Evolutionary conservation across 352 stramenopile species (phyloP).

Genomic region (Pythium folliculosum): DNA sequence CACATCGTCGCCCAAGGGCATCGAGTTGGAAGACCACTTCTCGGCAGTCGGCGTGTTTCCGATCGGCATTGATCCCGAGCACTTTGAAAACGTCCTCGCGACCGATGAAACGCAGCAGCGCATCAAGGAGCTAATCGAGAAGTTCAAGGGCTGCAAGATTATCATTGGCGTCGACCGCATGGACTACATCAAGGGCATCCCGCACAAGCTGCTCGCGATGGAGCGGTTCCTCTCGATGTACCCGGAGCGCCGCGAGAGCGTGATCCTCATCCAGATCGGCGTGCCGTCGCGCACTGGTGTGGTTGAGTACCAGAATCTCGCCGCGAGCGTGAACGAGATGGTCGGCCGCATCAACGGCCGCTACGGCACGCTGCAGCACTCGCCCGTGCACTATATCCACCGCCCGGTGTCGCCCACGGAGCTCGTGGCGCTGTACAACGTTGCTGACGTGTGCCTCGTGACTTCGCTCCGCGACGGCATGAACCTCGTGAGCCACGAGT

Average conservation of each 20-base stretch:
- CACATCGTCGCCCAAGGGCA: slow-evolving; percentile 73
- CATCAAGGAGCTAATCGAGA: slow-evolving; percentile 56
- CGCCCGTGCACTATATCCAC: slow-evolving; percentile 90
- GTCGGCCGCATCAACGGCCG: slow-evolving; percentile 88
- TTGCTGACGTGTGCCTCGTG: slow-evolving; percentile 89
- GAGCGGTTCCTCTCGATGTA: slow-evolving; percentile 83
- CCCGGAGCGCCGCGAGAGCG: slow-evolving; percentile 89
- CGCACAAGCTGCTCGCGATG: slow-evolving; percentile 84
- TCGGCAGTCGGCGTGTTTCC: slow-evolving; percentile 80
- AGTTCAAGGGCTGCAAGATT: slow-evolving; percentile 77
- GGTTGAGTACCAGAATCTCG: slow-evolving; percentile 83
- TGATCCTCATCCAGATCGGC: slow-evolving; percentile 94
- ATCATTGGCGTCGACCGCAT: slow-evolving; percentile 87
- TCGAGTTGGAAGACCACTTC: slow-evolving; percentile 83
- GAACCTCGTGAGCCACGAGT: slow-evolving; percentile 91
- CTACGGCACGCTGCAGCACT: slow-evolving; percentile 85
- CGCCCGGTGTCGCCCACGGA: slow-evolving; percentile 74
- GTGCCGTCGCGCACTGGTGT: slow-evolving; percentile 89
- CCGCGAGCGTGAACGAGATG: slow-evolving; percentile 84
- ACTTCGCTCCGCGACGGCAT: slow-evolving; percentile 90
- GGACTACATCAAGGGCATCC: slow-evolving; percentile 90
- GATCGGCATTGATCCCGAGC: slow-evolving; percentile 84
- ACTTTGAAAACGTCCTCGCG: slow-evolving; percentile 71
- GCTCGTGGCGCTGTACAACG: slow-evolving; percentile 88
- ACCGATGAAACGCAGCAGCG: slow-evolving; percentile 52